Conservation (phyloP, 257 asterid genomes). For the Misopates orontium region DNA sequence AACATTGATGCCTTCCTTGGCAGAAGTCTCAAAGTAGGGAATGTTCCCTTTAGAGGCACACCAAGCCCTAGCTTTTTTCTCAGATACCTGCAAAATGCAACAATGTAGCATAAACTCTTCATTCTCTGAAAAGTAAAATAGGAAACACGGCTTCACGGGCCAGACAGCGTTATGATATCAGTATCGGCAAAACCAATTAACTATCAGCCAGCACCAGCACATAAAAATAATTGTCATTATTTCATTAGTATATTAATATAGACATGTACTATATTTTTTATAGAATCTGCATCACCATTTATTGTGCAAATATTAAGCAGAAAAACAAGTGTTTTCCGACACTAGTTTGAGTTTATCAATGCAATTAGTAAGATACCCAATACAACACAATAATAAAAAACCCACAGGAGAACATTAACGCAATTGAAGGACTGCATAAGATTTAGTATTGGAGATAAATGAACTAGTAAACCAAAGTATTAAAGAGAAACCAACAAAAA, state of each 20-base stretch:
- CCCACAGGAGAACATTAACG: background rate
- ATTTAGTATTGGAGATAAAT: background rate
- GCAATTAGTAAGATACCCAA: background rate
- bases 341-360: background rate
- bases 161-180: background rate
- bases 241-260: background rate
- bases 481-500: background rate
- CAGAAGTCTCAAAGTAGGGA: slow-evolving; percentile 97
- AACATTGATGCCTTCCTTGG: slow-evolving; percentile 88
- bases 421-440: background rate
- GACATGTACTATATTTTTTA: background rate
- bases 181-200: background rate
- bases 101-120: slow-evolving; percentile 12
- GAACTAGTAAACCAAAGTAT: slow-evolving; percentile 1
- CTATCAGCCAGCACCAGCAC: background rate
- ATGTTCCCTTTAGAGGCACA: slow-evolving; percentile 94
- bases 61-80: slow-evolving; percentile 98
- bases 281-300: background rate
- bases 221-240: background rate
- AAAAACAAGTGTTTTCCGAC: background rate
- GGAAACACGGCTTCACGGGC: background rate
- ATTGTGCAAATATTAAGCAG: background rate
- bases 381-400: background rate
- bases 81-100: slow-evolving; percentile 65
- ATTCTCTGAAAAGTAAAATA: slow-evolving; percentile 16